phyloP scores from a whole-genome alignment of 2,329 filamentous ascomycete species.

The Trichoderma semiorbis region DNA sequence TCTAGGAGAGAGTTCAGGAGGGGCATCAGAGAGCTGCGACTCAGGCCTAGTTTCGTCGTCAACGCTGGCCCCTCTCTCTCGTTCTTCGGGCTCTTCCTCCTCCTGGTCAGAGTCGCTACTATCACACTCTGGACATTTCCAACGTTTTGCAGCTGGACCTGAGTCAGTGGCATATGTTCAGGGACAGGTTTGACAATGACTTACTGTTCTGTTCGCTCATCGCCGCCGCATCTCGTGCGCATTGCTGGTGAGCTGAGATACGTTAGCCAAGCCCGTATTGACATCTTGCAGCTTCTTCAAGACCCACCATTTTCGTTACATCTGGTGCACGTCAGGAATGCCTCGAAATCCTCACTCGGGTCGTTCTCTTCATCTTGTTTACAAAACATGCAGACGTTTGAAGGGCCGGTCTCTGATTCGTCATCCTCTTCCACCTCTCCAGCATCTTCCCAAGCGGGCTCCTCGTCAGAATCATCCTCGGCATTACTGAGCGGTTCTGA shows the following conservation, averaged over 20 bases:
- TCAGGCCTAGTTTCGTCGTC: constrained; percentile 24
- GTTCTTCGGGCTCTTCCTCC: constrained; percentile 28
- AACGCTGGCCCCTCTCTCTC: constrained; percentile 21
- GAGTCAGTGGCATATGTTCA: constrained; percentile 24
- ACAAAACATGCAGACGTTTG: constrained; percentile 65
- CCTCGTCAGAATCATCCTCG: constrained; percentile 52
- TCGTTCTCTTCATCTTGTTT: constrained; percentile 79
- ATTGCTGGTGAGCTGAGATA: constrained; percentile 79
- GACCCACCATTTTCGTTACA: constrained; percentile 79
- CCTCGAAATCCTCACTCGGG: constrained; percentile 75
- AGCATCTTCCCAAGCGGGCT: constrained; percentile 50
- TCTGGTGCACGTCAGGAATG: constrained; percentile 69
- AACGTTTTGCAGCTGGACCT: constrained; percentile 40
- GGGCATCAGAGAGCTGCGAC: constrained; percentile 29
- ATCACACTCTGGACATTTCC: constrained; percentile 52
- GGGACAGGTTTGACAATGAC: not conserved
- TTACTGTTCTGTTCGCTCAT: constrained; percentile 35
- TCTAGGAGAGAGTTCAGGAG: constrained; percentile 63
- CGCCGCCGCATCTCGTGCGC: constrained; percentile 64
- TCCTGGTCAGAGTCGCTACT: constrained; percentile 32
- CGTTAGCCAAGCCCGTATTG: constrained; percentile 34
- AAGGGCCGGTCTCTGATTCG: constrained; percentile 49
- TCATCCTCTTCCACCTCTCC: constrained; percentile 58
- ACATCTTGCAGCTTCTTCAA: not conserved
- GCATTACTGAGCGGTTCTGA: constrained; percentile 47